Evolutionary conservation across 805 yeast species (phyloP).

Genomic region (Ogataea degrootiae): DNA sequence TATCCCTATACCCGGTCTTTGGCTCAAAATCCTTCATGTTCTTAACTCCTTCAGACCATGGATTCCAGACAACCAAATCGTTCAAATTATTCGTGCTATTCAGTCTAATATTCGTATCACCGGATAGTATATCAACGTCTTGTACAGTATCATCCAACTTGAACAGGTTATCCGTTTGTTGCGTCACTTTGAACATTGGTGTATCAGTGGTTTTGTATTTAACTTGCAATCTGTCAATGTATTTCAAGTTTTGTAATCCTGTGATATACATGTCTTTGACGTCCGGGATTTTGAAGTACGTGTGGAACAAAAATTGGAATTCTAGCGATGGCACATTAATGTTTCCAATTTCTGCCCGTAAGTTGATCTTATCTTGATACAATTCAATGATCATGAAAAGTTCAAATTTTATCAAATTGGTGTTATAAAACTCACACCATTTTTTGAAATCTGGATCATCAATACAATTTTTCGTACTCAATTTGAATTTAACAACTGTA

Average conservation of each 20-base stretch:
- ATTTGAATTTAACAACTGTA: conserved; percentile 12
- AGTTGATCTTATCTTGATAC: conserved; percentile 2
- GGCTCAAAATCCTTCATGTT: conserved; percentile 18
- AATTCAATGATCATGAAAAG: conserved; percentile 7
- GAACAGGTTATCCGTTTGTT: conserved; percentile 13
- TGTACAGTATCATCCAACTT: conserved; percentile 1
- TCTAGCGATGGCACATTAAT: conserved; percentile 9
- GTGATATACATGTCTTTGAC: conserved; percentile 16
- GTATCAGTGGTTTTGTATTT: conserved; percentile 2
- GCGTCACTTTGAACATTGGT: conserved; percentile 13
- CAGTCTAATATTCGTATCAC: conserved; percentile 10
- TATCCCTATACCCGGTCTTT: conserved; percentile 11
- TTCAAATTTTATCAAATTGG: conserved; percentile 9
- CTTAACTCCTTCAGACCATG: conserved; percentile 13
- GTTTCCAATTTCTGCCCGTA: conserved; percentile 8
- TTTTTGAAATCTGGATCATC: conserved; percentile 5
- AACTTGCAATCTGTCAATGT: conserved; percentile 9
- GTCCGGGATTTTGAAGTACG: conserved; percentile 15
- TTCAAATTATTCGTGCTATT: conserved; percentile 8
- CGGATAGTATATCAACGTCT: conserved; percentile 14
- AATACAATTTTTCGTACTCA: conserved; percentile 2
- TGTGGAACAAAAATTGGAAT: conserved; percentile 18
- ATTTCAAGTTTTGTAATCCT: conserved; percentile 12
- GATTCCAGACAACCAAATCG: conserved; percentile 20
- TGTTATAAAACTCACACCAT: conserved; percentile 13